A percentile compares a stretch with the other conserved stretches of the same genome.
phyloP scores from a whole-genome alignment of 257 asterid species.

The Haberlea rhodopensis region DNA sequence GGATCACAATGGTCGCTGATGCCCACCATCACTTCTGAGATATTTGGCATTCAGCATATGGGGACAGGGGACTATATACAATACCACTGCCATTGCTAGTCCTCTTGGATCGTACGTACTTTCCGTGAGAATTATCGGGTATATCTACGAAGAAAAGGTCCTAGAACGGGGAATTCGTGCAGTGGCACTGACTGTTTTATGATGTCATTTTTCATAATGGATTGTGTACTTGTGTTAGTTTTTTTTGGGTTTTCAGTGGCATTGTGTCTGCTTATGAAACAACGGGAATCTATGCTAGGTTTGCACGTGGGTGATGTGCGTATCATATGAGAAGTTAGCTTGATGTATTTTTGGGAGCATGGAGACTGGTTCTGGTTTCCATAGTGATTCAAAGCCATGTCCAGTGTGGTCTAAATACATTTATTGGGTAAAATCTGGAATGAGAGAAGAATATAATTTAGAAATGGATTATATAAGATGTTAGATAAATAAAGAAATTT shows the following conservation, averaged over 20 bases:
- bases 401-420: too few relatives aligned
- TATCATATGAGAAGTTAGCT: too few relatives aligned
- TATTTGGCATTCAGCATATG: slow-evolving; percentile 76
- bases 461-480: too few relatives aligned
- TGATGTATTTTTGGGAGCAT: too few relatives aligned
- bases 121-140: slow-evolving; percentile 79
- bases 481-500: too few relatives aligned
- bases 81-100: slow-evolving; percentile 79
- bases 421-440: too few relatives aligned
- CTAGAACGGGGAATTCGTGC: slow-evolving; percentile 50
- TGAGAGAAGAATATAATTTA: too few relatives aligned
- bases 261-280: slow-evolving; percentile 52
- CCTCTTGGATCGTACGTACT: slow-evolving; percentile 88
- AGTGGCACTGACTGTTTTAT: slow-evolving; percentile 74
- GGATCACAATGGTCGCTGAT: slow-evolving; percentile 97
- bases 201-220: slow-evolving; percentile 74
- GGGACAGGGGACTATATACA: slow-evolving; percentile 94
- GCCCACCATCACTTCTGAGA: slow-evolving; percentile 87
- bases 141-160: slow-evolving; percentile 63
- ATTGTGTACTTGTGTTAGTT: slow-evolving; percentile 58
- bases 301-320: slow-evolving; percentile 5
- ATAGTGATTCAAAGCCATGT: too few relatives aligned
- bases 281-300: slow-evolving; percentile 45
- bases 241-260: slow-evolving; percentile 62
- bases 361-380: too few relatives aligned